phyloP scores from a whole-genome alignment of 257 asterid species.

The Nicotiana tabacum region DNA sequence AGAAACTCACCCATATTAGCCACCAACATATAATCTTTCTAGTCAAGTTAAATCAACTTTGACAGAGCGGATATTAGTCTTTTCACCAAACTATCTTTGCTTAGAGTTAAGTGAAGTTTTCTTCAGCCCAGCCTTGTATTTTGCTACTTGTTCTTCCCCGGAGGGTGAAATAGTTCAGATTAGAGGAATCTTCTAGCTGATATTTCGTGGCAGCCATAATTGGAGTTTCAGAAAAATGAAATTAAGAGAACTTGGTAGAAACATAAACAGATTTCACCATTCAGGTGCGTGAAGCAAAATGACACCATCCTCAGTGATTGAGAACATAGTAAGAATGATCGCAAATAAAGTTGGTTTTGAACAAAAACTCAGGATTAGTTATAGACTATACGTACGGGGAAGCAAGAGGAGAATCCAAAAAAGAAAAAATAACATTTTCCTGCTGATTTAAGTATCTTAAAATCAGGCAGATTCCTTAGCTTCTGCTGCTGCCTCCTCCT shows the following conservation, averaged over 20 bases:
- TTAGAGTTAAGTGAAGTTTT: background rate
- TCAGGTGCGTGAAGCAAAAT: background rate
- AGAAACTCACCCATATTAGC: background rate
- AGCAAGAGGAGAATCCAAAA: background rate
- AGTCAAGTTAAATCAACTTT: background rate
- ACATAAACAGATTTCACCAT: background rate
- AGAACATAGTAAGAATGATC: conserved; percentile 4
- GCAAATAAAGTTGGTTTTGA: background rate
- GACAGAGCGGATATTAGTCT: background rate
- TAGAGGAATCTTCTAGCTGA: background rate
- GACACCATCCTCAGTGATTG: background rate
- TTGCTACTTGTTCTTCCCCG: background rate
- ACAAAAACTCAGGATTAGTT: background rate
- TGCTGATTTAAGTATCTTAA: background rate
- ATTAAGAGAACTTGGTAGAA: background rate
- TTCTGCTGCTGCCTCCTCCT: conserved; percentile 74
- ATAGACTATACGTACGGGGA: background rate
- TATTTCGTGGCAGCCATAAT: background rate
- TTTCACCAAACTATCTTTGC: background rate
- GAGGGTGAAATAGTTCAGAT: background rate
- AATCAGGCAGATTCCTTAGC: conserved; percentile 59
- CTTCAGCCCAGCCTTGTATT: background rate
- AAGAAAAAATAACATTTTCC: background rate
- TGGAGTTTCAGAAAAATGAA: background rate
- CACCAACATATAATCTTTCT: background rate